Conservation (phyloP, 2,329 filamentous ascomycete genomes). For the Parastagonospora nodorum region DNA sequence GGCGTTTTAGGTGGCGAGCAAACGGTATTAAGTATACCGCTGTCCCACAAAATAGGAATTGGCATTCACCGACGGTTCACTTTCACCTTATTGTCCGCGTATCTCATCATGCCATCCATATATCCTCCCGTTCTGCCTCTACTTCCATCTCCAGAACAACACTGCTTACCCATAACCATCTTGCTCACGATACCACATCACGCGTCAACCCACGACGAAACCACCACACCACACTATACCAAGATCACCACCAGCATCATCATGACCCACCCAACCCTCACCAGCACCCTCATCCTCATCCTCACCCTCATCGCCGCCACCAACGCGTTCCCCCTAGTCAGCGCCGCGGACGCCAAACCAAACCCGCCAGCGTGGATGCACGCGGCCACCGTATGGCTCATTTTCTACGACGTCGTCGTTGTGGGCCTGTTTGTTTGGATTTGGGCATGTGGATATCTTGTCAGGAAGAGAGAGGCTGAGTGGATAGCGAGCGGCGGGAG, state of each 20-base stretch:
- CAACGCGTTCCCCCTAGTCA: background rate
- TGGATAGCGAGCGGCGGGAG: background rate
- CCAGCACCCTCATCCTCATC: background rate
- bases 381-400: constrained; percentile 15
- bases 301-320: background rate
- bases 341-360: background rate
- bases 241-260: background rate
- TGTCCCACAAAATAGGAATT: constrained; percentile 15
- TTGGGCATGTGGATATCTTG: constrained; percentile 12
- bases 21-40: constrained; percentile 18
- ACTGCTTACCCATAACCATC: background rate
- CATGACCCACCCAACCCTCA: background rate
- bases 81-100: constrained; percentile 6
- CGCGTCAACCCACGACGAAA: background rate
- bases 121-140: background rate
- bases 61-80: background rate
- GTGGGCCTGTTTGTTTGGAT: constrained; percentile 15
- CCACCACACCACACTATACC: background rate
- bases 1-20: constrained; percentile 23
- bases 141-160: background rate
- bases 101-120: background rate
- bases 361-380: constrained; percentile 8
- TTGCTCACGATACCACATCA: background rate
- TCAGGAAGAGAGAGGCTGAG: constrained; percentile 9
- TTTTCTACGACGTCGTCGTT: constrained; percentile 23